Conservation (phyloP, 139 green algal genomes). For the Picochlorum sp. region DNA sequence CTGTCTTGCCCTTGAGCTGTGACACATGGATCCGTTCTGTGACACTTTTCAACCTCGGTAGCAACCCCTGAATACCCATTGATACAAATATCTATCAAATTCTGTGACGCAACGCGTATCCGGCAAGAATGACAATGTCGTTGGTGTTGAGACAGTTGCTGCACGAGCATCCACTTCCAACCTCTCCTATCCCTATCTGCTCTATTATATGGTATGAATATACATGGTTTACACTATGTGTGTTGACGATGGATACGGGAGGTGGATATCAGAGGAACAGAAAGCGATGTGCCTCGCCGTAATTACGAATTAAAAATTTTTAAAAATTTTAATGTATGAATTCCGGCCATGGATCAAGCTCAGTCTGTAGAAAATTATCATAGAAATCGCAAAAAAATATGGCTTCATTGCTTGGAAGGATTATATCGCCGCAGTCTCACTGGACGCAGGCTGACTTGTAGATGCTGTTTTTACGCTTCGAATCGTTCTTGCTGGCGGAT, state of each 20-base stretch:
- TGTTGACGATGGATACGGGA: too few species aligned
- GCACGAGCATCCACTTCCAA: too few species aligned
- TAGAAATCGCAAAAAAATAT: constrained; percentile 5
- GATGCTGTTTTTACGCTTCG: constrained; percentile 24
- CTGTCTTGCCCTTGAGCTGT: constrained; percentile 63
- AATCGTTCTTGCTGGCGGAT: constrained; percentile 7
- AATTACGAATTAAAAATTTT: background rate
- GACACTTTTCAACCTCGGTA: constrained; percentile 71
- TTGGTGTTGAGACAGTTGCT: too few species aligned
- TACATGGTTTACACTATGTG: too few species aligned
- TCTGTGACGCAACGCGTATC: too few species aligned
- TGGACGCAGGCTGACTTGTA: constrained; percentile 11
- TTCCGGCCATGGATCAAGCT: too few species aligned
- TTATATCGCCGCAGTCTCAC: constrained; percentile 2
- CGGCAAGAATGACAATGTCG: too few species aligned
- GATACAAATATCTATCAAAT: too few species aligned
- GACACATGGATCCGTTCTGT: constrained; percentile 50
- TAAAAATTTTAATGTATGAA: too few species aligned
- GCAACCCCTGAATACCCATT: constrained; percentile 83
- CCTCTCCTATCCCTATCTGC: too few species aligned
- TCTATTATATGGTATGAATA: too few species aligned
- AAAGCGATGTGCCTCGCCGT: background rate
- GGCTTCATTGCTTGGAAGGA: constrained; percentile 4
- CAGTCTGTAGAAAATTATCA: background rate
- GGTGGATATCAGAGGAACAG: too few species aligned